Conservation (phyloP, 306 rosid genomes). For the Cajanus cajan region DNA sequence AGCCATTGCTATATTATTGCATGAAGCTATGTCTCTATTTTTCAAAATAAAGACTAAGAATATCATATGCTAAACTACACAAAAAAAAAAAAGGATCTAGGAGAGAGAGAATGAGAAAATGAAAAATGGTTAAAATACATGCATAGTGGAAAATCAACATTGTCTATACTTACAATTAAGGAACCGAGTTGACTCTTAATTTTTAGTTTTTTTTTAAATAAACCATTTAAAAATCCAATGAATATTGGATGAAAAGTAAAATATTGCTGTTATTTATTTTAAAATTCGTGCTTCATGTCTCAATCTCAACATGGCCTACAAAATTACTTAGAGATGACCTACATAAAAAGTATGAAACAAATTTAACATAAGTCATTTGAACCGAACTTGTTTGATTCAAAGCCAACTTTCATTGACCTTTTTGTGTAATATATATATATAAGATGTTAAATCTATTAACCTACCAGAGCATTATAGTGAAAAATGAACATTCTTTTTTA, state of each 20-base stretch:
- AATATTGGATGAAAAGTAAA: neutral
- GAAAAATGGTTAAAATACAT: neutral
- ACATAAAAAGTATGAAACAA: neutral
- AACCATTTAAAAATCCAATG: too few species aligned
- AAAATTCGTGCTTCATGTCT: too few species aligned
- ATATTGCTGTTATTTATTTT: too few species aligned
- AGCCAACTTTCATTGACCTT: neutral
- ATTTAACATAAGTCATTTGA: neutral
- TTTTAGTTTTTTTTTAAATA: neutral
- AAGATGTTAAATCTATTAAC: neutral
- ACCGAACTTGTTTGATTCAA: neutral
- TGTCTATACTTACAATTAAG: neutral
- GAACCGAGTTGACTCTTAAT: neutral
- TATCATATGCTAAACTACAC: neutral
- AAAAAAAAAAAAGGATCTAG: too few species aligned
- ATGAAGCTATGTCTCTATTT: neutral
- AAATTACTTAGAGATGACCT: neutral
- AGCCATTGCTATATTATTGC: neutral
- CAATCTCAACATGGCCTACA: neutral
- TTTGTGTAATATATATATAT: neutral
- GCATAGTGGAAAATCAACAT: neutral
- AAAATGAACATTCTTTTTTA: neutral
- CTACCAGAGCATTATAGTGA: neutral
- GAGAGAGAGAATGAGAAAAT: too few species aligned
- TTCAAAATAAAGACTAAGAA: neutral